Conservation (phyloP, 202 grass and related monocot genomes). For the Panicum virgatum region DNA sequence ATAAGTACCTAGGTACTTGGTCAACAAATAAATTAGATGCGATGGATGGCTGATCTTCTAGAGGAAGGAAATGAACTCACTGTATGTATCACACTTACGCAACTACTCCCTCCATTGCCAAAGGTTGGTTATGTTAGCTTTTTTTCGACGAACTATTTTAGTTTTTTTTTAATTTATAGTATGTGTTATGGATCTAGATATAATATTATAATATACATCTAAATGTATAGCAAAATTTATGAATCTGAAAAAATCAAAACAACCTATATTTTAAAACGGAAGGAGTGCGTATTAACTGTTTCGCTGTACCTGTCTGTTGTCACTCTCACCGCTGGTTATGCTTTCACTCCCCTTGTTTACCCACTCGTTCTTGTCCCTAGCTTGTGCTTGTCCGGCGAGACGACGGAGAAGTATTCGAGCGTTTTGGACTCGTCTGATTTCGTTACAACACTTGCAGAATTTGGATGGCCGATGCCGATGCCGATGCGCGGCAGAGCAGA, state of each 20-base stretch:
- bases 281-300: too few species aligned
- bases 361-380: background rate
- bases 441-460: background rate
- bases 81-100: too few species aligned
- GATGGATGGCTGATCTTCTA: background rate
- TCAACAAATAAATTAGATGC: background rate
- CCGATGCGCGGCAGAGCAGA: background rate
- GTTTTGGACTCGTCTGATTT: background rate
- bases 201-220: too few species aligned
- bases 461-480: background rate
- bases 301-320: background rate
- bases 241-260: too few species aligned
- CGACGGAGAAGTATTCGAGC: background rate
- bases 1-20: too few species aligned
- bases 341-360: background rate
- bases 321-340: background rate
- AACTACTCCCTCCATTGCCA: too few species aligned
- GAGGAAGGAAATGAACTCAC: background rate
- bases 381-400: background rate
- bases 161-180: too few species aligned
- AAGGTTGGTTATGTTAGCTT: too few species aligned
- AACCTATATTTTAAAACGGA: too few species aligned
- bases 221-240: too few species aligned
- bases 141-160: too few species aligned
- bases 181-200: too few species aligned